Evolutionary conservation across 371 early-diverging fungal species (phyloP).

Genomic region (Neoconidiobolus thromboides): DNA sequence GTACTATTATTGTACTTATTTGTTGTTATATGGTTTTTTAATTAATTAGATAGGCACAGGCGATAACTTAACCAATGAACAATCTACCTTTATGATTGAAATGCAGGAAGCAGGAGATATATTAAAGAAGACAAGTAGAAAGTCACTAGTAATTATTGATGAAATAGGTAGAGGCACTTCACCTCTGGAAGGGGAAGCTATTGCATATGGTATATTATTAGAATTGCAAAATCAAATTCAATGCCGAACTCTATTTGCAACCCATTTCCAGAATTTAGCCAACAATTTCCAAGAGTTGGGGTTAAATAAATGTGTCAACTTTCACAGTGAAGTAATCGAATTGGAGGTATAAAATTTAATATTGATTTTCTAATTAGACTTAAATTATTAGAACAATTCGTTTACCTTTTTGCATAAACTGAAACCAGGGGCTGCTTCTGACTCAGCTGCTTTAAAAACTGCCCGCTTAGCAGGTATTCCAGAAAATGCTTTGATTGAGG

Average conservation of each 20-base stretch:
- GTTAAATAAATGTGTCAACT: constrained; percentile 15
- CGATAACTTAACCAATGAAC: constrained; percentile 48
- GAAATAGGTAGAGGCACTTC: constrained; percentile 98
- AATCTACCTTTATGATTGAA: constrained; percentile 97
- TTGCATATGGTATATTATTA: constrained; percentile 75
- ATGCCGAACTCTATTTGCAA: constrained; percentile 62
- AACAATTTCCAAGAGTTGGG: constrained; percentile 1
- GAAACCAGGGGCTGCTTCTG: constrained; percentile 31
- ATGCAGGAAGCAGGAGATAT: constrained; percentile 92
- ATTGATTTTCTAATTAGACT: not conserved
- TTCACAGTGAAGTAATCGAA: constrained; percentile 24
- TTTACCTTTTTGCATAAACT: constrained; percentile 41
- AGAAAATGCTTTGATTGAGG: constrained; percentile 8
- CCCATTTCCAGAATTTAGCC: constrained; percentile 87
- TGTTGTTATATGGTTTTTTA: not conserved
- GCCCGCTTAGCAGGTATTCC: constrained; percentile 43
- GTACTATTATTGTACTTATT: constrained; percentile 15
- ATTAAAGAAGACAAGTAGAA: constrained; percentile 49
- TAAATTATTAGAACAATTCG: constrained; percentile 11
- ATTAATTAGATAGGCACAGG: constrained; percentile 35
- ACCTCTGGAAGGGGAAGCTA: constrained; percentile 74
- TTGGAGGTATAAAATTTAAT: constrained; percentile 6
- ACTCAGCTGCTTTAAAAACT: constrained; percentile 48
- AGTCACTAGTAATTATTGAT: constrained; percentile 87
- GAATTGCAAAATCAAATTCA: constrained; percentile 36